These are phyloP conservation scores for Dentipellis fragilis DNA, from an alignment of 768 basidiomycete genomes.

Conservation along the genomic window DNA sequence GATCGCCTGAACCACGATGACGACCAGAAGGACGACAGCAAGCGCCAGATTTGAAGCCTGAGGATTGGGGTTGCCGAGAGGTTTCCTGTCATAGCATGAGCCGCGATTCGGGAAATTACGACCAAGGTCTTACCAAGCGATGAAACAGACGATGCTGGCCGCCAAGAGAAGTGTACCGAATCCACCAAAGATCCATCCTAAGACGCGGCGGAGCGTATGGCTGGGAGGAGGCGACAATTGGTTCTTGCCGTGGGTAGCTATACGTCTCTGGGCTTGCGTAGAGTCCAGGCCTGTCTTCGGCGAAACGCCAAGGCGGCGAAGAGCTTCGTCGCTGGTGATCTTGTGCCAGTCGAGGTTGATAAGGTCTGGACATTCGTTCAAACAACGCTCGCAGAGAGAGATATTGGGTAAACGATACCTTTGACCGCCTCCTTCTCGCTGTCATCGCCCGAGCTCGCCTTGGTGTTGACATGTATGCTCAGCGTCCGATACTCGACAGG, in stretches of 20 bases:
- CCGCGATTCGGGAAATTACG: background rate
- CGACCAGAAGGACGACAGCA: slow-evolving; percentile 42
- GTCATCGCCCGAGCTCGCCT: background rate
- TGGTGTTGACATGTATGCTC: slow-evolving; percentile 8
- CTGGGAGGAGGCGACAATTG: slow-evolving; percentile 37
- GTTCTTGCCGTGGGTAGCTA: slow-evolving; percentile 37
- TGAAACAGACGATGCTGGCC: slow-evolving; percentile 44
- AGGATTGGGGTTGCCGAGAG: slow-evolving; percentile 47
- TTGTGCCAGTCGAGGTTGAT: slow-evolving; percentile 8
- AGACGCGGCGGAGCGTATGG: slow-evolving; percentile 32
- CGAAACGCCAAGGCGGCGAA: slow-evolving; percentile 27
- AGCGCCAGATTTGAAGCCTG: slow-evolving; percentile 47
- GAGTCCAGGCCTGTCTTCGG: slow-evolving; percentile 37
- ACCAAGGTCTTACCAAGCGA: slow-evolving; percentile 30
- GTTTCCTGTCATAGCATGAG: slow-evolving; percentile 30
- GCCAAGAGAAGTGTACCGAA: slow-evolving; percentile 34
- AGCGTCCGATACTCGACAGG: slow-evolving; percentile 14
- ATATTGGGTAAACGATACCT: background rate
- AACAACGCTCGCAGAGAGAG: background rate
- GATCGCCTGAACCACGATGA: slow-evolving; percentile 26
- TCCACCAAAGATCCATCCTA: slow-evolving; percentile 45
- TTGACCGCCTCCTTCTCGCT: slow-evolving; percentile 1
- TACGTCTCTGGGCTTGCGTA: slow-evolving; percentile 36
- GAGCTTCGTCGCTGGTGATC: background rate
- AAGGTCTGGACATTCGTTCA: slow-evolving; percentile 2